Base-by-base conservation (phyloP, 805 yeast species). In the Candida stauntonica region DNA sequence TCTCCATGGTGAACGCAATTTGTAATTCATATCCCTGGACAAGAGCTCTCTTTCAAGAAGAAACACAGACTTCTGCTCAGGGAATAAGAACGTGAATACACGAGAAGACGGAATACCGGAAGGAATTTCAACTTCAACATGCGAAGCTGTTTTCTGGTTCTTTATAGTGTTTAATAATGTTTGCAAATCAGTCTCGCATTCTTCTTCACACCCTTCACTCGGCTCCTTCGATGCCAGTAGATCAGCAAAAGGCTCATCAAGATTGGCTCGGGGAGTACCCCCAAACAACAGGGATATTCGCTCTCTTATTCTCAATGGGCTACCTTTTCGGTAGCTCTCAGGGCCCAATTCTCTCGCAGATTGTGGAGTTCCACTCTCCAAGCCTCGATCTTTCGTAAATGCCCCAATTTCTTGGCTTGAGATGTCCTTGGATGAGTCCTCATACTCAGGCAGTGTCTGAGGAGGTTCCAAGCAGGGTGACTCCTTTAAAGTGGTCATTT, bases 121-220 rank as follows among this genome's bases (percentile, higher is more conserved):
- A n/a, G n/a, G n/a, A n/a, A n/a, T 21, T 7, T 21, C 7, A 8
- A 8, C 24, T 8, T 21, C 11, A 21, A 21, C 11, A 21, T 11
- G 11, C 11, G 24, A 21, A 11, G 24, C 24, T 21, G 11, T 21
- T 21, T 11, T 8, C 11, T 37, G 41, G 31, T 41, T 41, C 15
- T 23, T 35, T 15, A 41, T 41, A 5, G 45, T 41, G 31, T 37
- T 41, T 33, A 41, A 34, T 28, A 41, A 27, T 3, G 41, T 41
- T 26, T 33, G 33, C 11, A 37, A 5, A 8, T 36, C 45, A 5
- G 29, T 29, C 17, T 17, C 6, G 17, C 16, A 17, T 14, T 18
- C 17, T 7, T 28, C 31, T 28, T 13, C n/a, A 26, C 6, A 15
- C 5, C 6, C n/a, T 13, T 15, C n/a, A 26, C 28, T 26, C n/a